Conservation (phyloP, 257 asterid species). For the Solanum rostratum region DNA sequence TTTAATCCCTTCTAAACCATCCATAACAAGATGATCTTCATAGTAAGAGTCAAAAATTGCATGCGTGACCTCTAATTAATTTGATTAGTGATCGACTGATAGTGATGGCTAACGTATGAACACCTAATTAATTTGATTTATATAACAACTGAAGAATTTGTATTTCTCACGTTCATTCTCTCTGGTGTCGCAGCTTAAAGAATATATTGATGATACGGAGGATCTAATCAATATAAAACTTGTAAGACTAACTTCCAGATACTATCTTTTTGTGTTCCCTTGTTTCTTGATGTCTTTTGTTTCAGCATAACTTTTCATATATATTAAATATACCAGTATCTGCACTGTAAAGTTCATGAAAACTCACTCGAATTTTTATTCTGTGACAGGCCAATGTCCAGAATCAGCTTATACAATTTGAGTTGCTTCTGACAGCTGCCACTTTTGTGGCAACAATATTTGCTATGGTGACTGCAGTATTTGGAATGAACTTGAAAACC, state of each 20-base stretch:
- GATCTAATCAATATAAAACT: slow-evolving; percentile 91
- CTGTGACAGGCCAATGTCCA: slow-evolving; percentile 84
- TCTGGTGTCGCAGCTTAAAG: slow-evolving; percentile 69
- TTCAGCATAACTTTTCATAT: neutral
- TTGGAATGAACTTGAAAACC: slow-evolving; percentile 83
- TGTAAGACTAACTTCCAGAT: slow-evolving; percentile 24
- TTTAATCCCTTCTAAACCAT: neutral
- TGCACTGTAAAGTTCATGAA: neutral
- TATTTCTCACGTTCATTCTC: neutral
- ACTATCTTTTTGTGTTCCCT: neutral
- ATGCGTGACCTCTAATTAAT: neutral
- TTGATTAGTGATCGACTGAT: neutral
- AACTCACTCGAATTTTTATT: neutral
- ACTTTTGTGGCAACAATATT: slow-evolving; percentile 77
- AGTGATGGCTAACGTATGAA: neutral
- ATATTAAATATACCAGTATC: neutral
- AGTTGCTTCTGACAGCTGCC: slow-evolving; percentile 96
- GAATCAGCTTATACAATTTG: slow-evolving; percentile 86
- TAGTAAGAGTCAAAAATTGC: neutral
- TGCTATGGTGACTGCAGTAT: slow-evolving; percentile 86
- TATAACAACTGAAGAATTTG: neutral
- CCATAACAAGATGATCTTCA: neutral
- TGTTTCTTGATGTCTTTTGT: neutral
- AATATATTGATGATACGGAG: slow-evolving; percentile 95
- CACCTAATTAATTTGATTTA: neutral